Evolutionary conservation across 2,329 filamentous ascomycete species (phyloP).

Genomic region (Fusarium neocosmosporiellum): DNA sequence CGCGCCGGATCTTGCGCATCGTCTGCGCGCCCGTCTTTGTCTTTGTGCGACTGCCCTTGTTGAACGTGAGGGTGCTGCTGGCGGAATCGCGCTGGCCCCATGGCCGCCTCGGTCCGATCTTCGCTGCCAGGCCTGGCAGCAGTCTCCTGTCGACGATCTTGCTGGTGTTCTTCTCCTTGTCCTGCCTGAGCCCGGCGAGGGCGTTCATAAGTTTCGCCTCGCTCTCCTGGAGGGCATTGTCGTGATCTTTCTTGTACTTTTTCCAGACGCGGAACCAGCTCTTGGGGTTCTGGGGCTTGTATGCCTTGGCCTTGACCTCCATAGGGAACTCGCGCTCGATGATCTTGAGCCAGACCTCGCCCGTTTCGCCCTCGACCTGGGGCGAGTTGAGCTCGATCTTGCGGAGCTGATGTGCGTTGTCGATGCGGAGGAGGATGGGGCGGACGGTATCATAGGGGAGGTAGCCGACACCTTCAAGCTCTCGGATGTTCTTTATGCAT

Average conservation of each 20-base stretch:
- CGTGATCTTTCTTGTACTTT: conserved; percentile 71
- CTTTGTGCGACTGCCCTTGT: conserved; percentile 63
- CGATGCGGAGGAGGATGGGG: conserved; percentile 76
- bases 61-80: conserved; percentile 55
- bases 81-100: conserved; percentile 45
- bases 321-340: conserved; percentile 82
- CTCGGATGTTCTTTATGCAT: conserved; percentile 64
- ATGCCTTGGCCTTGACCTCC: conserved; percentile 69
- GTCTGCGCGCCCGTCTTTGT: conserved; percentile 63
- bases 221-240: conserved; percentile 68
- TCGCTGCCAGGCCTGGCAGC: conserved; percentile 55
- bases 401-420: conserved; percentile 79
- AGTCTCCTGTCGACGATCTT: conserved; percentile 64
- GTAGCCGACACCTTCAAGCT: conserved; percentile 77
- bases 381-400: conserved; percentile 80
- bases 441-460: conserved; percentile 72
- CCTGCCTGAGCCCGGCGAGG: conserved; percentile 66
- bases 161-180: conserved; percentile 67
- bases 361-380: conserved; percentile 76
- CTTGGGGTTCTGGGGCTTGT: conserved; percentile 72
- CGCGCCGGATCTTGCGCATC: conserved; percentile 66
- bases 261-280: conserved; percentile 85
- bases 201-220: conserved; percentile 67
- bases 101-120: conserved; percentile 46
- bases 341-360: conserved; percentile 81